Evolutionary conservation across 805 yeast species (phyloP).

Genomic region (Saccharomycopsis capsularis): DNA sequence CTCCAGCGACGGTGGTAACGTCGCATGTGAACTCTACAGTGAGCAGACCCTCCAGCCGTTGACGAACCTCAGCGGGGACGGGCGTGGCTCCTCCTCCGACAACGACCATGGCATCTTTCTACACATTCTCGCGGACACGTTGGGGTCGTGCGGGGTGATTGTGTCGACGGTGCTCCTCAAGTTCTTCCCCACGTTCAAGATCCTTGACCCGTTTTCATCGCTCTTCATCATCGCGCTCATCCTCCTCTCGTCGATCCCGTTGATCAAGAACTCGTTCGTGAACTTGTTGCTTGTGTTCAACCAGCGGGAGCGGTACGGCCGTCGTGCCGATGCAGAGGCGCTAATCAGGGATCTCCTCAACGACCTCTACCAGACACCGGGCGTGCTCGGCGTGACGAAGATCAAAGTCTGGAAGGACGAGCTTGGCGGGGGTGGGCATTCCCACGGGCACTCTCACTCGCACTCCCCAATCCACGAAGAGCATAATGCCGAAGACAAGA

Average conservation of each 20-base stretch:
- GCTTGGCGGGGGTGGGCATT: slow-evolving; percentile 18
- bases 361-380: slow-evolving; percentile 60
- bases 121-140: slow-evolving; percentile 90
- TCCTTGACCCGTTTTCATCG: slow-evolving; percentile 92
- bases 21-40: slow-evolving; percentile 18
- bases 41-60: slow-evolving; percentile 16
- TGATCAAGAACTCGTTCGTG: slow-evolving; percentile 73
- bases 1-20: slow-evolving; percentile 21
- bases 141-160: slow-evolving; percentile 97
- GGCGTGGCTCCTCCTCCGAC: slow-evolving; percentile 15
- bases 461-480: slow-evolving; percentile 22
- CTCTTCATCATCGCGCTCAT: slow-evolving; percentile 77
- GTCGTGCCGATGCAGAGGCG: slow-evolving; percentile 14
- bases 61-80: slow-evolving; percentile 5
- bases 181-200: slow-evolving; percentile 57
- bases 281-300: slow-evolving; percentile 60
- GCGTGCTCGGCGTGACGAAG: slow-evolving; percentile 76
- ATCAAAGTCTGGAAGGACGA: slow-evolving; percentile 83
- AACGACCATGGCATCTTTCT: slow-evolving; percentile 79
- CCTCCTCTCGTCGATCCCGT: slow-evolving; percentile 74
- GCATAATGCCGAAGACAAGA: slow-evolving; percentile 23
- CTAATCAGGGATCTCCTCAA: slow-evolving; percentile 54
- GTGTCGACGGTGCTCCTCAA: slow-evolving; percentile 75
- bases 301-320: slow-evolving; percentile 45
- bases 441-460: slow-evolving; percentile 27